Conservation (phyloP, 495 filamentous ascomycete species). For the Amphirosellinia nigrospora region DNA sequence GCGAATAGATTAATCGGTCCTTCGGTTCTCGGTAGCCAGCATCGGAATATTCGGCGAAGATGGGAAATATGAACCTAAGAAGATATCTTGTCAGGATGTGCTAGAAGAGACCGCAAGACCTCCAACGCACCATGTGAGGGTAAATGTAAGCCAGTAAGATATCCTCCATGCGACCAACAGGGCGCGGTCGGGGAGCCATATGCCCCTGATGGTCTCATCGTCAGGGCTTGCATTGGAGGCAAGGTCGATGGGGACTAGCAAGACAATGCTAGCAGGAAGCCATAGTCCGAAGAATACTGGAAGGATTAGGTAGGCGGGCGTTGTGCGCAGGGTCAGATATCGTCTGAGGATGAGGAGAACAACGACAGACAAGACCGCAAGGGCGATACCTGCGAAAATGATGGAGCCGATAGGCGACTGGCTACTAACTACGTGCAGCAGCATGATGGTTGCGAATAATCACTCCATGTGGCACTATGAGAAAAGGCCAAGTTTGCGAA, state of each 20-base stretch:
- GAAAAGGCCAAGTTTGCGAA: neutral
- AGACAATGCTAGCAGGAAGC: conserved; percentile 89
- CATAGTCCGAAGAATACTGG: conserved; percentile 93
- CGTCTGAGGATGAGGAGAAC: conserved; percentile 84
- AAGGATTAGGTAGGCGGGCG: conserved; percentile 87
- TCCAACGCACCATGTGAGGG: conserved; percentile 76
- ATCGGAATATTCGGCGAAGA: conserved; percentile 91
- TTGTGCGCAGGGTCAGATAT: conserved; percentile 88
- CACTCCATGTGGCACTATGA: conserved; percentile 24
- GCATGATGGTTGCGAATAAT: conserved; percentile 28
- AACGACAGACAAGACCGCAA: conserved; percentile 73
- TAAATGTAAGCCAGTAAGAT: conserved; percentile 95
- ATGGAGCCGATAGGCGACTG: conserved; percentile 65
- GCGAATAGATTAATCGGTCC: conserved; percentile 78
- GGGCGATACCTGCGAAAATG: conserved; percentile 73
- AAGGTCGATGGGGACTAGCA: conserved; percentile 95
- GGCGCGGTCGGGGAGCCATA: conserved; percentile 68
- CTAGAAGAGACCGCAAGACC: conserved; percentile 10
- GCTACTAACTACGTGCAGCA: conserved; percentile 42
- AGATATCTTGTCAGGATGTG: conserved; percentile 22
- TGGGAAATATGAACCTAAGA: conserved; percentile 83
- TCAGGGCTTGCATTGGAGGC: conserved; percentile 79
- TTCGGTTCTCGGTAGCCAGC: conserved; percentile 88
- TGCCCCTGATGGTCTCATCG: conserved; percentile 66
- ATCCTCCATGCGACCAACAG: conserved; percentile 89